These are phyloP conservation scores for Mycena latifolia DNA, from an alignment of 768 basidiomycete species.

Conservation along the genomic window DNA sequence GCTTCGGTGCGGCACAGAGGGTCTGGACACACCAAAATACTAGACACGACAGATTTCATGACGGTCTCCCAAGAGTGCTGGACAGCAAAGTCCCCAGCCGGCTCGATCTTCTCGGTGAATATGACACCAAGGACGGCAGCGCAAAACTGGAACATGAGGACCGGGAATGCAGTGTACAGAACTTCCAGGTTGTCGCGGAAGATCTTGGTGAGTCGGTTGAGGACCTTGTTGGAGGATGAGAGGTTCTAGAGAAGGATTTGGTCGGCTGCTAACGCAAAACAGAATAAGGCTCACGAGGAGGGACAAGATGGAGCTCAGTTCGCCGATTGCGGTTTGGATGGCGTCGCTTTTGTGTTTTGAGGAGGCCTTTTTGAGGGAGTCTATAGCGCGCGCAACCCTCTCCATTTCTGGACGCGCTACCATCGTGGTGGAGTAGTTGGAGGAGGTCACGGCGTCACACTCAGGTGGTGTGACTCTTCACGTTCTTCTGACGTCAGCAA, in stretches of 20 bases:
- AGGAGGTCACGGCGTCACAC: too few relatives aligned
- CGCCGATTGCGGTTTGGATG: background rate
- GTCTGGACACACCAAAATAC: constrained; percentile 21
- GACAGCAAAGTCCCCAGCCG: background rate
- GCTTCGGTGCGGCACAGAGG: background rate
- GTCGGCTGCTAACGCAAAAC: background rate
- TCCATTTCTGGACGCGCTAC: constrained; percentile 5
- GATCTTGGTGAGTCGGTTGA: background rate
- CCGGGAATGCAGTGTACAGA: constrained; percentile 20
- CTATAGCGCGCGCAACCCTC: constrained; percentile 2
- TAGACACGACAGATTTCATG: constrained; percentile 26
- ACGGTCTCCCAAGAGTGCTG: constrained; percentile 30
- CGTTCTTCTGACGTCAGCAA: too few relatives aligned
- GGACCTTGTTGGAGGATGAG: constrained; percentile 3
- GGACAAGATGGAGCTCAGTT: constrained; percentile 5
- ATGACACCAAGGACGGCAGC: constrained; percentile 26
- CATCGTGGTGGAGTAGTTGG: background rate
- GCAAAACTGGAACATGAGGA: constrained; percentile 16
- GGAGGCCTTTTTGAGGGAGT: constrained; percentile 16
- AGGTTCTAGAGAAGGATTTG: constrained; percentile 8
- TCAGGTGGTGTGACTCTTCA: too few relatives aligned
- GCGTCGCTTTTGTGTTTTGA: constrained; percentile 3
- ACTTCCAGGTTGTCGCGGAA: constrained; percentile 5
- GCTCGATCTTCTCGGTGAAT: constrained; percentile 23
- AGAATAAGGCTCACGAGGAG: constrained; percentile 15